Evolutionary conservation across 2,329 filamentous ascomycete species (phyloP).

Genomic region (Epichloe glyceriae): DNA sequence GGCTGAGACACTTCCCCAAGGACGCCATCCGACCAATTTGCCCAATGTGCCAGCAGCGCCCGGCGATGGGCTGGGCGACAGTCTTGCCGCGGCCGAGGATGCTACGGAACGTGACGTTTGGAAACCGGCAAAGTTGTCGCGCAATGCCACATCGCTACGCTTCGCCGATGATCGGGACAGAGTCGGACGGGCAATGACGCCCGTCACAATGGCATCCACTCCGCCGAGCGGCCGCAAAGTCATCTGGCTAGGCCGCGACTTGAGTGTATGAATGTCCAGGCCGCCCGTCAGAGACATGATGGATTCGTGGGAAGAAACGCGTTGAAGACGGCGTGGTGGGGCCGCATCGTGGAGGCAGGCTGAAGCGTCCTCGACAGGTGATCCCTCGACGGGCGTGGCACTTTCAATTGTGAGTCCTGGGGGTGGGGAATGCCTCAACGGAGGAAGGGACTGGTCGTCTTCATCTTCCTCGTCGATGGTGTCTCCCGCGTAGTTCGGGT

Average conservation of each 20-base stretch:
- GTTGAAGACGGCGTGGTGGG: constrained; percentile 40
- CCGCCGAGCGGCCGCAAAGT: constrained; percentile 41
- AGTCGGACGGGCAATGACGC: constrained; percentile 47
- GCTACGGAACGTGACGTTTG: constrained; percentile 22
- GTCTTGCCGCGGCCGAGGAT: constrained; percentile 17
- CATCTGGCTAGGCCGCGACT: constrained; percentile 63
- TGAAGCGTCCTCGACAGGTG: constrained; percentile 15
- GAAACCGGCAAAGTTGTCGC: constrained; percentile 37
- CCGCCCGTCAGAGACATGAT: constrained; percentile 78
- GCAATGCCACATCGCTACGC: constrained; percentile 42
- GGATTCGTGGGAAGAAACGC: constrained; percentile 70
- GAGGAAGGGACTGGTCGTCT: constrained; percentile 13
- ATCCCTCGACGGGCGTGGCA: constrained; percentile 21
- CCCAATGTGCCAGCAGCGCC: constrained; percentile 21
- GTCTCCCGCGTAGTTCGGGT: constrained; percentile 14
- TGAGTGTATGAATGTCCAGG: constrained; percentile 79
- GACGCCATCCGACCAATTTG: constrained; percentile 35
- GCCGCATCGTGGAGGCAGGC: constrained; percentile 22
- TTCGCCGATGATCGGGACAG: constrained; percentile 32
- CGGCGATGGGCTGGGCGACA: constrained; percentile 14
- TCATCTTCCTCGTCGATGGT: constrained; percentile 28
- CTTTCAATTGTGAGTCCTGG: constrained; percentile 15
- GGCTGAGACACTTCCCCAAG: constrained; percentile 24
- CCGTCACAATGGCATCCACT: constrained; percentile 42
- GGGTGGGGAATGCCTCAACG: constrained; percentile 11